phyloP scores from a whole-genome alignment of 495 filamentous ascomycete genomes.

The Neurospora sp. region DNA sequence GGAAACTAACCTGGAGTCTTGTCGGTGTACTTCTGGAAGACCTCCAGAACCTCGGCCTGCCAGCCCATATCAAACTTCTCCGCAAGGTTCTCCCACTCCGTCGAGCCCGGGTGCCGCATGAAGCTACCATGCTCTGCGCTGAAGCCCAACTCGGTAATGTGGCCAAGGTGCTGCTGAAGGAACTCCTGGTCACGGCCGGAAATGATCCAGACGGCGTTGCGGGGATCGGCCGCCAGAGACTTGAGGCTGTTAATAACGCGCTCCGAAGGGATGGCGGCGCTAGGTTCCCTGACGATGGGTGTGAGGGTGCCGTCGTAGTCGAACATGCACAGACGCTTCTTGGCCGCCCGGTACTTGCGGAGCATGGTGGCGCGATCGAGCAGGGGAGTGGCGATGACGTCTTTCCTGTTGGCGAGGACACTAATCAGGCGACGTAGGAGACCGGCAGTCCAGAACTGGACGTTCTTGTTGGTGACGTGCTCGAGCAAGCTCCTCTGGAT shows the following conservation, averaged over 20 bases:
- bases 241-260: conserved; percentile 69
- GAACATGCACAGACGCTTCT: conserved; percentile 84
- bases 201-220: conserved; percentile 95
- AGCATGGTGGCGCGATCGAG: conserved; percentile 64
- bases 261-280: conserved; percentile 76
- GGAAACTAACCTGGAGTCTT: conserved; percentile 55
- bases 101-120: conserved; percentile 60
- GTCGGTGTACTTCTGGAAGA: conserved; percentile 79
- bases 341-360: conserved; percentile 56
- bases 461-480: conserved; percentile 73
- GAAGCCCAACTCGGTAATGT: conserved; percentile 74
- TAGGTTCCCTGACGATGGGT: conserved; percentile 83
- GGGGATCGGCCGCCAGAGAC: conserved; percentile 63
- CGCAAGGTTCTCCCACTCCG: conserved; percentile 77
- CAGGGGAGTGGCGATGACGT: conserved; percentile 64
- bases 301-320: conserved; percentile 99
- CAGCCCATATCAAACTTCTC: conserved; percentile 78
- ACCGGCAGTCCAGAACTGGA: conserved; percentile 69
- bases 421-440: conserved; percentile 65
- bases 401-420: conserved; percentile 65
- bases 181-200: conserved; percentile 87
- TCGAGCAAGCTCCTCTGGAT: conserved; percentile 59
- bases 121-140: conserved; percentile 95
- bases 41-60: conserved; percentile 68
- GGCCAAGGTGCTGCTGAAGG: conserved; percentile 74